Base-by-base conservation (phyloP, 768 basidiomycete genomes). In the Serendipita sp. region DNA sequence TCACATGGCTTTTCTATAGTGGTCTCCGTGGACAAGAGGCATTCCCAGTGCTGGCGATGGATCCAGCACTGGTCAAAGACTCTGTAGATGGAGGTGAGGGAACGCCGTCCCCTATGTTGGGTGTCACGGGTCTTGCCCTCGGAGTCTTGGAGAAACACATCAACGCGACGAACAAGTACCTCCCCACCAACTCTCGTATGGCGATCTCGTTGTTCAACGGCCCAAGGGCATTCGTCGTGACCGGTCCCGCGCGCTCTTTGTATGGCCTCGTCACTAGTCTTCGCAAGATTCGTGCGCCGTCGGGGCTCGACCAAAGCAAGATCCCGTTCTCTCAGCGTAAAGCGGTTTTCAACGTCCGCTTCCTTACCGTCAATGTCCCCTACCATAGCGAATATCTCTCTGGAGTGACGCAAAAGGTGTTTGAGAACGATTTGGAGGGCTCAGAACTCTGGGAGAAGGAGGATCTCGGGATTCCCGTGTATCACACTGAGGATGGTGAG, bases 341-440 rank as follows among this genome's bases (percentile, higher is more conserved):
- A 75, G 86, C 89, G 3, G 88, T 91, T 3, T 98, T 99, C 75
- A 87, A 84, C 47, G 83, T 89, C 56, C 86, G 96, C 51, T 99
- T 98, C 80, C 77, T 99, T 70, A 87, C 91, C n/a, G 88, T 99
- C 71, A 88, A 85, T 63, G 95, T 93, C 1, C 96, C 96, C 0
- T 99, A 93, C 76, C 96, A 99, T 79, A 94, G 92, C 74, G 77
- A 78, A 18, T 95, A 97, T 75, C 78, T 99, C 64, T 72, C 72
- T 16, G 85, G 81, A 34, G 87, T 84, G 0, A 83, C 91, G 2
- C 82, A 91, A 67, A 88, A 84, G 74, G 75, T 96, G 54, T 74
- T 88, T 44, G 74, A 81, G n/a, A 82, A 87, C 65, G 91, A 94
- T 76, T 75, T 94, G 41, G 78, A 76, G 10, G 85, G 81, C 2